Percentiles rank a stretch among this genome's conserved stretches.
Conservation (phyloP, 2,329 filamentous ascomycete species). For the Penicillium sp. region DNA sequence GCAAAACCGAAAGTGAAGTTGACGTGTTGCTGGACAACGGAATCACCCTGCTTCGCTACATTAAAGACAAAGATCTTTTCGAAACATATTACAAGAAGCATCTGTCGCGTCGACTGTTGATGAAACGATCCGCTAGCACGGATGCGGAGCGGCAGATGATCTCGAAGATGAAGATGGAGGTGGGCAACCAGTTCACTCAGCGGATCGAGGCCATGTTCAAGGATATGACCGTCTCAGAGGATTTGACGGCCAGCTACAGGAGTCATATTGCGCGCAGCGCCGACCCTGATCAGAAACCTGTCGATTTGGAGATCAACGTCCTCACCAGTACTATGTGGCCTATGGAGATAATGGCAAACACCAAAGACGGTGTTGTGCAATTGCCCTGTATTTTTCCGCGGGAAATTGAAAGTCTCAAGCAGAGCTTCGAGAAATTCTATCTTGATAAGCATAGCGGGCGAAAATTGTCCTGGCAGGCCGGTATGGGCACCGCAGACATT, state of each 20-base stretch:
- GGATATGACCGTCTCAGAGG: slow-evolving; percentile 83
- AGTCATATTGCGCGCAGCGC: slow-evolving; percentile 59
- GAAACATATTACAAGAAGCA: slow-evolving; percentile 99
- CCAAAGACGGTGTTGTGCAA: slow-evolving; percentile 48
- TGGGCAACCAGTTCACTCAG: slow-evolving; percentile 87
- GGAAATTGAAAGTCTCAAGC: slow-evolving; percentile 68
- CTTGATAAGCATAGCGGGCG: slow-evolving; percentile 80
- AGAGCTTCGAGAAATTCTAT: slow-evolving; percentile 86
- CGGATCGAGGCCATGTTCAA: slow-evolving; percentile 98
- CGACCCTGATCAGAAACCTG: slow-evolving; percentile 56
- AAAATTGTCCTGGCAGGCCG: slow-evolving; percentile 75
- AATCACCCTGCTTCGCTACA: slow-evolving; percentile 78
- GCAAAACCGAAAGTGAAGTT: slow-evolving; percentile 83
- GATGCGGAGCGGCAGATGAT: slow-evolving; percentile 96
- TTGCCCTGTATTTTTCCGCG: slow-evolving; percentile 65
- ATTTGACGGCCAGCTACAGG: slow-evolving; percentile 73
- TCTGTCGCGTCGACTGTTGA: slow-evolving; percentile 77
- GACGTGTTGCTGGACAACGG: slow-evolving; percentile 83
- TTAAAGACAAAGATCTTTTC: slow-evolving; percentile 89
- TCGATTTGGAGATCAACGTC: slow-evolving; percentile 79
- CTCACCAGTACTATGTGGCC: slow-evolving; percentile 96
- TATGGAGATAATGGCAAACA: slow-evolving; percentile 71
- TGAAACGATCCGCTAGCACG: slow-evolving; percentile 82
- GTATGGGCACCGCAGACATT: slow-evolving; percentile 80
- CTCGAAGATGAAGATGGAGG: slow-evolving; percentile 90